phyloP scores from a whole-genome alignment of 2,329 filamentous ascomycete species.

The Fusarium chlamydosporum region DNA sequence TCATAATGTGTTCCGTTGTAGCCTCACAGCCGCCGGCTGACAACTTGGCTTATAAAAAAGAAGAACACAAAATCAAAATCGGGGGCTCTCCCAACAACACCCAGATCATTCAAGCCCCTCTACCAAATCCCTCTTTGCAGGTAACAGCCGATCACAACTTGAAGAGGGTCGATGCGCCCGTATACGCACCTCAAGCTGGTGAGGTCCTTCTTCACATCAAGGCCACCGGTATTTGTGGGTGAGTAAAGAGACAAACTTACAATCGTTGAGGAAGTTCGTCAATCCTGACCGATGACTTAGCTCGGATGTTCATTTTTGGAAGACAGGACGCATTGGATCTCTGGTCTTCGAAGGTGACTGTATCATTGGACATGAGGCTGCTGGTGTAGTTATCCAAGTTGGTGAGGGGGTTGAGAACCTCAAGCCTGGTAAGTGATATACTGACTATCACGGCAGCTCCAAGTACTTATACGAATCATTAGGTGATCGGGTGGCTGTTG shows the following conservation, averaged over 20 bases:
- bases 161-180: slow-evolving; percentile 69
- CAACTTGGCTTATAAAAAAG: slow-evolving; percentile 14
- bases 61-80: slow-evolving; percentile 41
- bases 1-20: slow-evolving; percentile 42
- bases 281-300: slow-evolving; percentile 50
- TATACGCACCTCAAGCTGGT: slow-evolving; percentile 66
- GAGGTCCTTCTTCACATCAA: slow-evolving; percentile 74
- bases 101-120: slow-evolving; percentile 48
- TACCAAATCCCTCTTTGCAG: slow-evolving; percentile 52
- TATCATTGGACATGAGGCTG: slow-evolving; percentile 75
- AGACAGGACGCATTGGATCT: slow-evolving; percentile 72
- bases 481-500: slow-evolving; percentile 76
- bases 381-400: slow-evolving; percentile 70
- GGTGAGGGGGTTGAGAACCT: slow-evolving; percentile 68
- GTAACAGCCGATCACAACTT: slow-evolving; percentile 72
- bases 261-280: not conserved
- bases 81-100: slow-evolving; percentile 22
- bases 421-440: slow-evolving; percentile 57
- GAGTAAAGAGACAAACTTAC: slow-evolving; percentile 32
- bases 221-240: slow-evolving; percentile 75
- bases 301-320: slow-evolving; percentile 79
- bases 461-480: slow-evolving; percentile 9
- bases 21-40: slow-evolving; percentile 37
- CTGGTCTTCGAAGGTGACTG: slow-evolving; percentile 74
- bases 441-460: too few species aligned